Percentiles rank a stretch among this genome's conserved stretches.
phyloP scores from a whole-genome alignment of 345 rosid species.

The Microthlaspi erraticum region DNA sequence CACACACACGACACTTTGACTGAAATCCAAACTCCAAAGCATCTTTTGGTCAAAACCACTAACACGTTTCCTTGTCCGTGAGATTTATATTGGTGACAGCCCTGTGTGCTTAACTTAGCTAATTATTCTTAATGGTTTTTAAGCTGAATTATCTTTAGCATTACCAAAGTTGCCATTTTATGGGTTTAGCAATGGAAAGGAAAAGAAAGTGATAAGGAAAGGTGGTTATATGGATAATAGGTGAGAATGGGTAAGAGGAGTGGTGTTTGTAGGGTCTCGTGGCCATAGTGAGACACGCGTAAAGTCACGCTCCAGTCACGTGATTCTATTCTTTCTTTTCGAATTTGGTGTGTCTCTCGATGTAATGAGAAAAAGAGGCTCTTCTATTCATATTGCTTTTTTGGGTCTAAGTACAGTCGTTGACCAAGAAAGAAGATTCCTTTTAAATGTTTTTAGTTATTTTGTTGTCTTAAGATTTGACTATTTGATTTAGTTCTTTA shows the following conservation, averaged over 20 bases:
- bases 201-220: constrained; percentile 29
- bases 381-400: constrained; percentile 33
- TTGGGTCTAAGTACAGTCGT: constrained; percentile 15
- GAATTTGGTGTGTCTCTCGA: constrained; percentile 39
- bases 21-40: background rate
- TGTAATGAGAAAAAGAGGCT: constrained; percentile 31
- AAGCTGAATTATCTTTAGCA: constrained; percentile 7
- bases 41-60: constrained; percentile 37
- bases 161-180: constrained; percentile 12
- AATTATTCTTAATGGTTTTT: constrained; percentile 2
- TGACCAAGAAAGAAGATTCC: constrained; percentile 34
- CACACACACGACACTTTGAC: constrained; percentile 35
- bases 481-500: background rate
- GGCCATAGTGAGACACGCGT: constrained; percentile 28
- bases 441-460: background rate
- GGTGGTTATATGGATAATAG: constrained; percentile 40
- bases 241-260: constrained; percentile 29
- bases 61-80: background rate
- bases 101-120: constrained; percentile 9
- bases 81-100: constrained; percentile 20
- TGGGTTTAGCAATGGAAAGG: constrained; percentile 3
- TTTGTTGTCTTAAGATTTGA: constrained; percentile 8
- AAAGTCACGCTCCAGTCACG: constrained; percentile 45
- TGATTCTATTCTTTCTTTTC: constrained; percentile 39
- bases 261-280: constrained; percentile 37